phyloP scores from a whole-genome alignment of 495 filamentous ascomycete genomes.

The Lasiosphaeris hirsuta region DNA sequence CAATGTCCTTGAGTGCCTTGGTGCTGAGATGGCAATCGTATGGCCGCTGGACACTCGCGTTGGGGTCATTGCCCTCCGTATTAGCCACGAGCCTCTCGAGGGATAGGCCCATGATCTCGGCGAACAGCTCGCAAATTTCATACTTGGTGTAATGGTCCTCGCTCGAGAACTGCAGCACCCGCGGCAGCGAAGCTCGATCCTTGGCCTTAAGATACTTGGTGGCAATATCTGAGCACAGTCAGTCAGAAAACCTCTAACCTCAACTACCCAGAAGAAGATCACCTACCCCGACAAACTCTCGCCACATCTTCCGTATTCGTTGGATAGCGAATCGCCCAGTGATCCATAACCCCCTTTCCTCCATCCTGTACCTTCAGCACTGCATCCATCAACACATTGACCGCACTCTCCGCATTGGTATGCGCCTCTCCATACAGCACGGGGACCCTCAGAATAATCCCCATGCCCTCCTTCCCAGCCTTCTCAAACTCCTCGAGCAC shows the following conservation, averaged over 20 bases:
- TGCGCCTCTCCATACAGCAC: constrained; percentile 75
- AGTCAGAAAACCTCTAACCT: not conserved
- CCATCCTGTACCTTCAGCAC: constrained; percentile 64
- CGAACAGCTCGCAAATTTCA: constrained; percentile 78
- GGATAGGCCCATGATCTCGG: constrained; percentile 74
- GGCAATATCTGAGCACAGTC: constrained; percentile 49
- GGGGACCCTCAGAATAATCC: constrained; percentile 78
- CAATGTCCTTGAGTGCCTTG: constrained; percentile 67
- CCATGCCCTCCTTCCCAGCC: constrained; percentile 49
- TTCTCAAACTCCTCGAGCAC: constrained; percentile 58
- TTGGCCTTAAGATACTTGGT: constrained; percentile 57
- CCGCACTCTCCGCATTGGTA: constrained; percentile 69
- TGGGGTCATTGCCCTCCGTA: constrained; percentile 72
- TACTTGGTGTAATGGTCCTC: constrained; percentile 90
- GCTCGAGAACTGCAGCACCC: constrained; percentile 79
- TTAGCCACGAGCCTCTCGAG: constrained; percentile 68
- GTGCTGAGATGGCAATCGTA: constrained; percentile 89
- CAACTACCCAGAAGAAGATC: not conserved
- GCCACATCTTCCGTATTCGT: constrained; percentile 85
- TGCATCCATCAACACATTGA: constrained; percentile 74
- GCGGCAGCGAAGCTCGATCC: constrained; percentile 53
- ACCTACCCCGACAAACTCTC: constrained; percentile 62
- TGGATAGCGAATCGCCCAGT: constrained; percentile 82
- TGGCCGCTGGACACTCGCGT: constrained; percentile 70
- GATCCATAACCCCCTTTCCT: constrained; percentile 73